These are phyloP conservation scores for Kodamaea sp. DNA, from an alignment of 1,139 yeast genomes.

Conservation along the genomic window DNA sequence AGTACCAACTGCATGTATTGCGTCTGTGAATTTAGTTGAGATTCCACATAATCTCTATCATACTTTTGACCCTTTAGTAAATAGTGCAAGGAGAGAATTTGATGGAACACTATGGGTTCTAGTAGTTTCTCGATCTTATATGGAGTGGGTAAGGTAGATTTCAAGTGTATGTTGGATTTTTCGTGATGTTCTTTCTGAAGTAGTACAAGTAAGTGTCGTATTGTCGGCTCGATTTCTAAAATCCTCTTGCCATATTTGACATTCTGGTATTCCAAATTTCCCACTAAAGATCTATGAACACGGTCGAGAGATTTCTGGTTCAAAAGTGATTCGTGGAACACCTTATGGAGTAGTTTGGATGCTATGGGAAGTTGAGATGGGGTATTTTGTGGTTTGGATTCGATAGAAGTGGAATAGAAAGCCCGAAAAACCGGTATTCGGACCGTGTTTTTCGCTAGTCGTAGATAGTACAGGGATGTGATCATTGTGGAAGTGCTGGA, in stretches of 20 bases:
- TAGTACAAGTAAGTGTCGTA: slow-evolving; percentile 30
- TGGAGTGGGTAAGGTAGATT: slow-evolving; percentile 9
- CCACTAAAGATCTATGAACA: slow-evolving; percentile 26
- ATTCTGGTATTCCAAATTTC: slow-evolving; percentile 21
- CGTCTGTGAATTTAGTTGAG: not conserved
- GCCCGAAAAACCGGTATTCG: too few relatives aligned
- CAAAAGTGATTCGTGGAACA: not conserved
- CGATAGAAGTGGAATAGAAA: too few relatives aligned
- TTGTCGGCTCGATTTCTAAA: slow-evolving; percentile 24
- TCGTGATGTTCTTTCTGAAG: slow-evolving; percentile 15
- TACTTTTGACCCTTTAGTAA: not conserved
- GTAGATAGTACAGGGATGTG: not conserved
- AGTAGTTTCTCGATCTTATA: slow-evolving; percentile 9
- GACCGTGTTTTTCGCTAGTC: not conserved
- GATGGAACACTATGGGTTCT: slow-evolving; percentile 19
- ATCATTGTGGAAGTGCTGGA: not conserved
- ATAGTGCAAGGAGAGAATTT: slow-evolving; percentile 9
- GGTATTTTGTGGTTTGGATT: too few relatives aligned
- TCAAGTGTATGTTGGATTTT: not conserved
- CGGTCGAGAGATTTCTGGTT: slow-evolving; percentile 21
- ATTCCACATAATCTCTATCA: not conserved
- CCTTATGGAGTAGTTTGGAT: slow-evolving; percentile 3
- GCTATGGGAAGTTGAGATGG: too few relatives aligned
- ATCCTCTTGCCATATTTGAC: slow-evolving; percentile 17
- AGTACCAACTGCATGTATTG: not conserved